phyloP scores from a whole-genome alignment of 345 rosid genomes.

The Tarenaya hassleriana region DNA sequence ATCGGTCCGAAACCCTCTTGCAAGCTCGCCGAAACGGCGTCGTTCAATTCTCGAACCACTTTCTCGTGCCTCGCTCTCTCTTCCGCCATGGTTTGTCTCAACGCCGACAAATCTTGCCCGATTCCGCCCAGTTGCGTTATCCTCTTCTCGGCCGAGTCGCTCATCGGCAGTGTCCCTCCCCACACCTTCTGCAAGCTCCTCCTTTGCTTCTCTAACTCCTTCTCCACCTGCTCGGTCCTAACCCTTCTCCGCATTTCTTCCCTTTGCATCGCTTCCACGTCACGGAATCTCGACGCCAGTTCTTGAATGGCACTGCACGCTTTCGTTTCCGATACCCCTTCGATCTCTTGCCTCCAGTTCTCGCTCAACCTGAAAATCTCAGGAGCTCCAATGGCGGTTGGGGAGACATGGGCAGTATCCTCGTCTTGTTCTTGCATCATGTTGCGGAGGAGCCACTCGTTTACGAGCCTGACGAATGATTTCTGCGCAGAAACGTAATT shows the following conservation, averaged over 20 bases:
- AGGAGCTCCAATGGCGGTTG: constrained; percentile 29
- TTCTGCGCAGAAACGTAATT: constrained; percentile 29
- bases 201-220: constrained; percentile 18
- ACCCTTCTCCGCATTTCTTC: constrained; percentile 29
- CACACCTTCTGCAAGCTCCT: constrained; percentile 12
- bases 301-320: constrained; percentile 27
- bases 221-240: constrained; percentile 21
- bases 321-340: constrained; percentile 22
- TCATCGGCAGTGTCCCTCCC: not conserved
- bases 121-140: too few species aligned
- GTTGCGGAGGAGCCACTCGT: constrained; percentile 36
- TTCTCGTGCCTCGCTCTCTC: constrained; percentile 23
- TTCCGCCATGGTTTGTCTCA: constrained; percentile 20
- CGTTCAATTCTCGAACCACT: constrained; percentile 24
- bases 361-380: constrained; percentile 25
- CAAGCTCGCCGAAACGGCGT: constrained; percentile 19
- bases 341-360: constrained; percentile 30
- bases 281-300: constrained; percentile 23
- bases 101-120: constrained; percentile 11
- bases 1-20: constrained; percentile 21
- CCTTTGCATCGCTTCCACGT: constrained; percentile 28
- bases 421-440: constrained; percentile 24
- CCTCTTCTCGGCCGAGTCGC: not conserved
- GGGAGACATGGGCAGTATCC: too few species aligned
- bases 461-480: constrained; percentile 26